Evolutionary conservation across 148 eudicot genomes (phyloP).

Genomic region (Chenopodium album): DNA sequence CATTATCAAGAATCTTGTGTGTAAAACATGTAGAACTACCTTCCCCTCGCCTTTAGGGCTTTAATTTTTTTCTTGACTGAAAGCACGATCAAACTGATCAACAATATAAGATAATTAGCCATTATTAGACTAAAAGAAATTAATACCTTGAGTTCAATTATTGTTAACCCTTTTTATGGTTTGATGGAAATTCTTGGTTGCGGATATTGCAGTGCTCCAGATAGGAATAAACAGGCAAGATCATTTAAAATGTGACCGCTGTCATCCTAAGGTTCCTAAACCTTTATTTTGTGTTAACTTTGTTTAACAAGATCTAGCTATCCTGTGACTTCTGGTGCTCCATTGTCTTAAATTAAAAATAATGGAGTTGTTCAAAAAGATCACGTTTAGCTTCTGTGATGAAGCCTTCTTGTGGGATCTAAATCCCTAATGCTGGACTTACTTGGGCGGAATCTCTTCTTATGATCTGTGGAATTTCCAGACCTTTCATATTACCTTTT

Average conservation of each 20-base stretch:
- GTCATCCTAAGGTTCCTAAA: background rate
- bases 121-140: background rate
- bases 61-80: background rate
- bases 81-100: background rate
- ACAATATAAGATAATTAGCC: background rate
- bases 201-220: too few species aligned
- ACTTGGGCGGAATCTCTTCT: background rate
- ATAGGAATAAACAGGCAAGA: background rate
- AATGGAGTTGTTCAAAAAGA: background rate
- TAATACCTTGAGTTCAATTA: background rate
- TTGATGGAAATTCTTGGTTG: background rate
- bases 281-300: background rate
- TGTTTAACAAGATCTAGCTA: background rate
- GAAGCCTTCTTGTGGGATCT: background rate
- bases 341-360: background rate
- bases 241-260: background rate
- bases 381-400: background rate
- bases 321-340: background rate
- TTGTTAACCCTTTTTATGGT: background rate
- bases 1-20: background rate
- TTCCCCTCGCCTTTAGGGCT: background rate
- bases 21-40: background rate
- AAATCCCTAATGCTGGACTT: background rate
- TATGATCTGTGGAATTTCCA: constrained; percentile 6
- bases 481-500: constrained; percentile 24